Evolutionary conservation across 441 rosid genomes (phyloP).

Genomic region (Dalechampia spathulata): DNA sequence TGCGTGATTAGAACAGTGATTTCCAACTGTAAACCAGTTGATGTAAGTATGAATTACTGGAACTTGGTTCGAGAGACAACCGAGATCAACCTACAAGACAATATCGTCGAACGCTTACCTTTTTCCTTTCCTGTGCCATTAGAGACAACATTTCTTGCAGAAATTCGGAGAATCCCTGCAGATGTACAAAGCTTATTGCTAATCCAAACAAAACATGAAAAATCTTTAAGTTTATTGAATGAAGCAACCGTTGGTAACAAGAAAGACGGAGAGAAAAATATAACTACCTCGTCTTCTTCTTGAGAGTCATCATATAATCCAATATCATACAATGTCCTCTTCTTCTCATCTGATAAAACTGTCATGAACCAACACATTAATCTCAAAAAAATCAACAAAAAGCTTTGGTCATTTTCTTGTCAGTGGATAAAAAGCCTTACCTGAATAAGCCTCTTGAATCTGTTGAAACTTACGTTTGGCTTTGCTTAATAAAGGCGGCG

Average conservation of each 20-base stretch:
- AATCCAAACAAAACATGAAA: not conserved
- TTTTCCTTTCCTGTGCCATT: slow-evolving; percentile 43
- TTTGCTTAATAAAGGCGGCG: slow-evolving; percentile 34
- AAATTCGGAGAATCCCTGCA: slow-evolving; percentile 65
- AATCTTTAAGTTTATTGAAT: too few relatives aligned
- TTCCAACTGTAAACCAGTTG: too few relatives aligned
- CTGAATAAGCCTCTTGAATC: slow-evolving; percentile 79
- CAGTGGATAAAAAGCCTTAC: slow-evolving; percentile 11
- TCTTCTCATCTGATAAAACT: slow-evolving; percentile 63
- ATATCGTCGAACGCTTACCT: slow-evolving; percentile 26
- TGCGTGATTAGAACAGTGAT: not conserved
- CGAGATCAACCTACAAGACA: not conserved
- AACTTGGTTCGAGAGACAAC: too few relatives aligned
- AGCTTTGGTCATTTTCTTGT: too few relatives aligned
- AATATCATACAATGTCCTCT: slow-evolving; percentile 51
- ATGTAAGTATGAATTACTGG: too few relatives aligned
- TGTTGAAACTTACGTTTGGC: slow-evolving; percentile 68
- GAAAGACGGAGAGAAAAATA: not conserved
- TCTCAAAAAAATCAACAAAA: not conserved
- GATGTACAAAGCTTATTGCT: not conserved
- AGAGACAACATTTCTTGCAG: slow-evolving; percentile 54
- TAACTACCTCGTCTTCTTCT: slow-evolving; percentile 46
- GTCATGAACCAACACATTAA: slow-evolving; percentile 1
- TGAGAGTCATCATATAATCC: slow-evolving; percentile 45
- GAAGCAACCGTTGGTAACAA: not conserved